phyloP scores from a whole-genome alignment of 768 basidiomycete genomes.

The Leccinum variicolor region DNA sequence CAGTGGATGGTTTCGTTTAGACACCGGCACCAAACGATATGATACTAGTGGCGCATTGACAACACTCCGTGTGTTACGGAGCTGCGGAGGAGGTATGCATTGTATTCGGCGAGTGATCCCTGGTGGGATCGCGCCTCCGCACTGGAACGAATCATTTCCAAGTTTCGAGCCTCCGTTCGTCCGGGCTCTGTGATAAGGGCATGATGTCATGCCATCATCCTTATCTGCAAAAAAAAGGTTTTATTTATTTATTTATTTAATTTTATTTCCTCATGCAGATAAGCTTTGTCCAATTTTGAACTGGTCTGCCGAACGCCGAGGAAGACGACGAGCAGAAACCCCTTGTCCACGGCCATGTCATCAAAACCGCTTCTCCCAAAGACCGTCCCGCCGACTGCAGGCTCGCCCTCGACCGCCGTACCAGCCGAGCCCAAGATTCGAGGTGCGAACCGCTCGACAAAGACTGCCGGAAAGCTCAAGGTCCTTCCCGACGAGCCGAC shows the following conservation, averaged over 20 bases:
- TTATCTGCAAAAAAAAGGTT: no score
- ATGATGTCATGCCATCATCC: slow-evolving; percentile 12
- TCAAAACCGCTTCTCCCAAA: slow-evolving; percentile 32
- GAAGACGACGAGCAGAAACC: slow-evolving; percentile 13
- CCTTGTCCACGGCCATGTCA: slow-evolving; percentile 21
- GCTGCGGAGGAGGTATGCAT: not conserved
- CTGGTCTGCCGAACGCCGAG: slow-evolving; percentile 6
- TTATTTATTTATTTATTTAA: slow-evolving; percentile 4
- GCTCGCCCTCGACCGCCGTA: slow-evolving; percentile 1
- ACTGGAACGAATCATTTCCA: not conserved
- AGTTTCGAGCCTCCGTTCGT: not conserved
- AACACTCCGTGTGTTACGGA: not conserved
- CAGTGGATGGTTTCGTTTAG: not conserved
- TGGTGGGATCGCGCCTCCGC: not conserved
- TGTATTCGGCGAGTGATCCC: not conserved
- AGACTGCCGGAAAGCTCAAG: slow-evolving; percentile 82
- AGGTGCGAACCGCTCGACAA: slow-evolving; percentile 76
- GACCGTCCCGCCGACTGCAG: slow-evolving; percentile 18
- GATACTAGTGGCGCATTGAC: not conserved
- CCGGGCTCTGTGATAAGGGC: not conserved
- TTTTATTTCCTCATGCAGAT: slow-evolving; percentile 4
- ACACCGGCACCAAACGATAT: not conserved
- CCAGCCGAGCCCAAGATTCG: slow-evolving; percentile 51
- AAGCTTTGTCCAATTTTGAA: slow-evolving; percentile 11
- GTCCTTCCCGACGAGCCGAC: slow-evolving; percentile 85